These are phyloP conservation scores for Cystobasidium tubakii DNA, from an alignment of 768 basidiomycete genomes.

Conservation along the genomic window DNA sequence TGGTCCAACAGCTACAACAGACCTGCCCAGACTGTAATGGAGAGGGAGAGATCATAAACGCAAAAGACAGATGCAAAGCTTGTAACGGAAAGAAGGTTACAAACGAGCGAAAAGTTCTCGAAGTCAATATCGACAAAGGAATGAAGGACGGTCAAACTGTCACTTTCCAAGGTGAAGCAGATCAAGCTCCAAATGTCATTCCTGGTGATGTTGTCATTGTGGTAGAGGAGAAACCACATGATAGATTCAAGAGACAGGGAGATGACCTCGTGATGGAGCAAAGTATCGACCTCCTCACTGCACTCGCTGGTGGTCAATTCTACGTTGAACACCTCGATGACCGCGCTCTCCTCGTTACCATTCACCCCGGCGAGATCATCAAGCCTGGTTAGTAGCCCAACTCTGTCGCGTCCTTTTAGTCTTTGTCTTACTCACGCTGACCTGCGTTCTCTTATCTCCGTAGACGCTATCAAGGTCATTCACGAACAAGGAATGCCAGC, in stretches of 20 bases:
- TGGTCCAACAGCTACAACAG: conserved; percentile 98
- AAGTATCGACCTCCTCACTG: conserved; percentile 89
- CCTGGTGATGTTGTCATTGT: conserved; percentile 94
- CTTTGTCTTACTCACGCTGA: too few relatives aligned
- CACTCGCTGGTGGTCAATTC: conserved; percentile 85
- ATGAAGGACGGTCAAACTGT: conserved; percentile 93
- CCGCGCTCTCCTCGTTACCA: conserved; percentile 71
- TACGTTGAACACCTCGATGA: conserved; percentile 90
- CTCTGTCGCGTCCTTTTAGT: conserved; percentile 18
- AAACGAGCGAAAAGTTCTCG: conserved; percentile 91
- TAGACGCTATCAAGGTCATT: conserved; percentile 84
- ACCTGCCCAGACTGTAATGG: conserved; percentile 88
- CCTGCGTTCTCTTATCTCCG: not conserved
- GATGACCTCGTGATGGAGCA: conserved; percentile 78
- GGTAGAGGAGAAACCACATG: conserved; percentile 86
- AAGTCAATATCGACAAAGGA: conserved; percentile 96
- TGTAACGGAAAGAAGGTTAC: conserved; percentile 95
- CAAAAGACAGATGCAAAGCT: conserved; percentile 79
- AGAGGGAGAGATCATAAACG: conserved; percentile 88
- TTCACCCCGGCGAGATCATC: conserved; percentile 81
- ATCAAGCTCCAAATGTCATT: conserved; percentile 78
- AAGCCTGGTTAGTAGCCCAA: conserved; percentile 69
- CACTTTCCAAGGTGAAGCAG: conserved; percentile 80
- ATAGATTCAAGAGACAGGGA: conserved; percentile 77
- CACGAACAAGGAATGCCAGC: conserved; percentile 97